Conservation (phyloP, 441 rosid genomes). For the Arabidopsis hybrid region DNA sequence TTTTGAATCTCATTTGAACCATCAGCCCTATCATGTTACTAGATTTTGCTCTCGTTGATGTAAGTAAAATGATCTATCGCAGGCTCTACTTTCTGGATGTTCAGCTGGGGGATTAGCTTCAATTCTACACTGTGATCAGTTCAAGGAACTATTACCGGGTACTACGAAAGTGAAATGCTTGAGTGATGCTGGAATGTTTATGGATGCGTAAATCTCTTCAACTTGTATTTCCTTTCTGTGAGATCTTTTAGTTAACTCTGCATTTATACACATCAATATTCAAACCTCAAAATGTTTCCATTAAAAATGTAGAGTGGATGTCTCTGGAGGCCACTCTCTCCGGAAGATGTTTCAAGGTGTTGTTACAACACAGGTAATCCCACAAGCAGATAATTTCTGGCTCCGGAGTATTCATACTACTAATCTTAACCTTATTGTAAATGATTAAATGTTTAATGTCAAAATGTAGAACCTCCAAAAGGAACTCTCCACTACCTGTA, state of each 20-base stretch:
- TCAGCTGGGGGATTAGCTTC: slow-evolving; percentile 80
- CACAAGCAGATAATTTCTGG: not conserved
- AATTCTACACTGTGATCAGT: slow-evolving; percentile 65
- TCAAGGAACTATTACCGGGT: slow-evolving; percentile 48
- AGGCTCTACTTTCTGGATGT: slow-evolving; percentile 74
- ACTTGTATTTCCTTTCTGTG: not conserved
- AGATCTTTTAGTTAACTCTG: not conserved
- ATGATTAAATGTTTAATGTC: slow-evolving; percentile 10
- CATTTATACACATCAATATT: not conserved
- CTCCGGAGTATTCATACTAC: not conserved
- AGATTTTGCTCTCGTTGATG: not conserved
- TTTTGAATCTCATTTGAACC: slow-evolving; percentile 12
- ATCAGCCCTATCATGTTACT: slow-evolving; percentile 3
- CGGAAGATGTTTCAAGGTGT: slow-evolving; percentile 52
- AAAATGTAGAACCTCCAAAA: slow-evolving; percentile 53
- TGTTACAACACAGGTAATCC: slow-evolving; percentile 52
- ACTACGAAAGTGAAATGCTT: slow-evolving; percentile 62
- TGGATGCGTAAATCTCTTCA: slow-evolving; percentile 56
- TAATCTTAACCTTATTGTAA: slow-evolving; percentile 23
- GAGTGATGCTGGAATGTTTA: slow-evolving; percentile 72
- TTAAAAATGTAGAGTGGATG: slow-evolving; percentile 49
- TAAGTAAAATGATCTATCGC: not conserved
- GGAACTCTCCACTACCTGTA: slow-evolving; percentile 62
- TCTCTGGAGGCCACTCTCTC: slow-evolving; percentile 51
- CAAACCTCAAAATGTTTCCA: not conserved